A percentile compares a stretch with the other conserved stretches of the same genome.
These are phyloP conservation scores for Boeremia exigua DNA, from an alignment of 2,329 filamentous ascomycete genomes.

Conservation along the genomic window DNA sequence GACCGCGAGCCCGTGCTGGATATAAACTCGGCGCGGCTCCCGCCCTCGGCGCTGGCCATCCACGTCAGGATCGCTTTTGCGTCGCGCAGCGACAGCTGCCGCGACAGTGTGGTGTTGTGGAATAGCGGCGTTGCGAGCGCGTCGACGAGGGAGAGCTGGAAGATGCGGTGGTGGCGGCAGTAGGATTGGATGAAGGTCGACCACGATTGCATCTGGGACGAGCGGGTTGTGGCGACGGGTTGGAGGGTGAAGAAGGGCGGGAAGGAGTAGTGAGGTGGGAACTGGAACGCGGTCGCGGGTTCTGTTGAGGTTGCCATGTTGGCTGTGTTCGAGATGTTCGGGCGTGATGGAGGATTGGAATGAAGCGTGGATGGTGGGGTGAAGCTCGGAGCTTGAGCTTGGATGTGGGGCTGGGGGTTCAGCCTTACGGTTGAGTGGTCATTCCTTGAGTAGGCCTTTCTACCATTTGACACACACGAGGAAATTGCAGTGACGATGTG, in stretches of 20 bases:
- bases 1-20: slow-evolving; percentile 14
- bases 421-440: not conserved
- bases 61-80: slow-evolving; percentile 61
- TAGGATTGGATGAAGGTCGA: slow-evolving; percentile 82
- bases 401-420: slow-evolving; percentile 10
- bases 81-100: slow-evolving; percentile 59
- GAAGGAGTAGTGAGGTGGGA: slow-evolving; percentile 68
- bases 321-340: not conserved
- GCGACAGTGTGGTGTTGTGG: slow-evolving; percentile 53
- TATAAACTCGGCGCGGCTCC: slow-evolving; percentile 71
- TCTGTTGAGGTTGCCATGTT: slow-evolving; percentile 8
- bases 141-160: slow-evolving; percentile 72
- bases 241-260: slow-evolving; percentile 87
- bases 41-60: slow-evolving; percentile 61
- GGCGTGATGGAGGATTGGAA: not conserved
- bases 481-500: no score
- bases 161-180: slow-evolving; percentile 78
- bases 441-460: no score
- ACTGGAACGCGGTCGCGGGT: slow-evolving; percentile 40
- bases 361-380: slow-evolving; percentile 5
- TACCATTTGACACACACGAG: no score
- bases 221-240: slow-evolving; percentile 73
- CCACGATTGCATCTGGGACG: slow-evolving; percentile 84
- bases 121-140: slow-evolving; percentile 62
- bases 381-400: slow-evolving; percentile 15